phyloP scores from a whole-genome alignment of 345 rosid genomes.

The Camelina sativa region DNA sequence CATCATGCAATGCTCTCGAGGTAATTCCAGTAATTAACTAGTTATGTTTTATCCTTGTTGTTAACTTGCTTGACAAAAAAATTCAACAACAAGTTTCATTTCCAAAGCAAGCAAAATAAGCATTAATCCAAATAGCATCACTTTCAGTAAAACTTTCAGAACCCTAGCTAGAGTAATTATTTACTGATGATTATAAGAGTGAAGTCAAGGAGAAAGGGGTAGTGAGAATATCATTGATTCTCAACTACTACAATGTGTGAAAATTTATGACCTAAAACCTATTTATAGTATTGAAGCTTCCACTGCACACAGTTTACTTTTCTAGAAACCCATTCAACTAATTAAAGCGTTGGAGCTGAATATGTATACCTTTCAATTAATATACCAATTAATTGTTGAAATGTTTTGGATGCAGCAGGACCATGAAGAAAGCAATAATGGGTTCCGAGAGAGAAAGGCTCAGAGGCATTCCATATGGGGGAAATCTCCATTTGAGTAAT shows the following conservation, averaged over 20 bases:
- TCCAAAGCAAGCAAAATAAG: too few species aligned
- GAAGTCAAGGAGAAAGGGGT: conserved; percentile 23
- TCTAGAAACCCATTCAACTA: conserved; percentile 42
- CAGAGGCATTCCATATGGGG: conserved; percentile 73
- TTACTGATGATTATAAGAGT: conserved; percentile 18
- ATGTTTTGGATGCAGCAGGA: conserved; percentile 63
- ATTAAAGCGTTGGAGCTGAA: conserved; percentile 34
- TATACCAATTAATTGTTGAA: conserved; percentile 24
- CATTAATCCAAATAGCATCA: conserved; percentile 28
- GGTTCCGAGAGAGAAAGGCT: conserved; percentile 69
- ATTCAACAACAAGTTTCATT: too few species aligned
- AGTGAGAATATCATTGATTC: conserved; percentile 38
- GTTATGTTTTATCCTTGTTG: background rate
- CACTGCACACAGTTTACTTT: conserved; percentile 37
- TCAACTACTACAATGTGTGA: conserved; percentile 47
- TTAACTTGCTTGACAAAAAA: too few species aligned
- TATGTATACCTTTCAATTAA: conserved; percentile 17
- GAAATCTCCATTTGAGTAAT: conserved; percentile 61
- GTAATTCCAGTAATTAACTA: conserved; percentile 25
- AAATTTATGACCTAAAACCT: conserved; percentile 47
- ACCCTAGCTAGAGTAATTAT: conserved; percentile 34
- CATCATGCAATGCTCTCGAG: conserved; percentile 30
- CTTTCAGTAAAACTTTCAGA: conserved; percentile 32
- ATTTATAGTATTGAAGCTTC: conserved; percentile 34
- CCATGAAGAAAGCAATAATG: conserved; percentile 60